Conservation (phyloP, 1,139 yeast species). For the Protomyces inouyei region DNA sequence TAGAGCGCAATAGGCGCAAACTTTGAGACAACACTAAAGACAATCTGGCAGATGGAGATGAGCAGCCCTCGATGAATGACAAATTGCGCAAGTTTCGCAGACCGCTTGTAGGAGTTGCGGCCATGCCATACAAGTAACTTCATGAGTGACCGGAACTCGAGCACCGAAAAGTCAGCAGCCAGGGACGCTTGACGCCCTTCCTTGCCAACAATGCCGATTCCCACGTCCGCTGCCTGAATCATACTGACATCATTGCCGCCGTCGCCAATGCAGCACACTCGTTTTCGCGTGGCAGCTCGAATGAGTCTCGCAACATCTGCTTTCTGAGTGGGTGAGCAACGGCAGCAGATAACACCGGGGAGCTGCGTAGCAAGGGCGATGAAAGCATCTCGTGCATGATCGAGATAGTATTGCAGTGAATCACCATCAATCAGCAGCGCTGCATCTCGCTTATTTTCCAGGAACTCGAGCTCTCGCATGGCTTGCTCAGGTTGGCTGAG, state of each 20-base stretch:
- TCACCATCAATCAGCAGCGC: constrained; percentile 93
- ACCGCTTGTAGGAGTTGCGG: constrained; percentile 88
- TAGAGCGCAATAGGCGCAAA: constrained; percentile 85
- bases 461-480: constrained; percentile 64
- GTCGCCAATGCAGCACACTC: constrained; percentile 97
- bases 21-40: constrained; percentile 74
- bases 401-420: constrained; percentile 66
- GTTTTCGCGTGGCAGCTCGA: constrained; percentile 69
- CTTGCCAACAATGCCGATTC: constrained; percentile 97
- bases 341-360: constrained; percentile 94
- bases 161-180: constrained; percentile 93
- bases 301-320: constrained; percentile 88
- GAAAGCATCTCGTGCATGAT: constrained; percentile 61
- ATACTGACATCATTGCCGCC: constrained; percentile 99
- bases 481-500: constrained; percentile 54
- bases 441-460: constrained; percentile 58
- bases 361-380: constrained; percentile 67
- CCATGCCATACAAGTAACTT: constrained; percentile 95
- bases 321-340: constrained; percentile 98
- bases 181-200: constrained; percentile 97
- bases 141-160: constrained; percentile 84
- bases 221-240: constrained; percentile 99
- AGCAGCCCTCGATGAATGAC: constrained; percentile 93
- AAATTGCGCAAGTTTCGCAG: constrained; percentile 91
- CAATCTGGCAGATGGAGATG: constrained; percentile 94